Conservation (phyloP, 805 yeast genomes). For the Torulaspora gathmanii region DNA sequence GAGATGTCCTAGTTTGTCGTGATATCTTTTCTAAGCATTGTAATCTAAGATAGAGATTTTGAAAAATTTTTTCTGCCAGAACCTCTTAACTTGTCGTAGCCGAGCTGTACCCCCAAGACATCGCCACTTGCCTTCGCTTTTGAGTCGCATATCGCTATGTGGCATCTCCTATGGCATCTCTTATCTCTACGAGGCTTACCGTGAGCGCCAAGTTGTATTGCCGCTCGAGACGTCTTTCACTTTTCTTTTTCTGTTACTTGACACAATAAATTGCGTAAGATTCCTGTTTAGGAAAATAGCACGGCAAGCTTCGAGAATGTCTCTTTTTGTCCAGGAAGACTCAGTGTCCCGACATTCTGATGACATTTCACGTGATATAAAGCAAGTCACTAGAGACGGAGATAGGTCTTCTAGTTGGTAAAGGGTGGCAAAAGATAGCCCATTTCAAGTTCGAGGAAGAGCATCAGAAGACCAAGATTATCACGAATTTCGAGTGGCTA, state of each 20-base stretch:
- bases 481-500: not conserved
- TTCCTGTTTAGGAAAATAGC: not conserved
- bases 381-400: not conserved
- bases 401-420: not conserved
- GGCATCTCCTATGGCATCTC: too few relatives aligned
- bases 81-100: too few relatives aligned
- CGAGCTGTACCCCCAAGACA: too few relatives aligned
- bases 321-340: not conserved
- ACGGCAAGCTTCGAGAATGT: not conserved
- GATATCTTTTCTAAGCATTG: not conserved
- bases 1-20: not conserved
- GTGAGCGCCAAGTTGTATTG: too few relatives aligned
- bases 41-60: too few relatives aligned
- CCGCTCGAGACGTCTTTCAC: not conserved
- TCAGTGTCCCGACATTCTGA: too few relatives aligned
- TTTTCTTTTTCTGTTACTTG: not conserved
- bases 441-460: not conserved
- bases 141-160: too few relatives aligned
- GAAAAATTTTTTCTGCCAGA: not conserved
- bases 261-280: not conserved
- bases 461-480: not conserved
- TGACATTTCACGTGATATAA: not conserved
- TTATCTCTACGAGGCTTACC: too few relatives aligned
- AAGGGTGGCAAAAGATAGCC: constrained; percentile 19
- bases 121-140: too few relatives aligned